phyloP scores from a whole-genome alignment of 2,329 filamentous ascomycete genomes.

The Diaporthe sp. region DNA sequence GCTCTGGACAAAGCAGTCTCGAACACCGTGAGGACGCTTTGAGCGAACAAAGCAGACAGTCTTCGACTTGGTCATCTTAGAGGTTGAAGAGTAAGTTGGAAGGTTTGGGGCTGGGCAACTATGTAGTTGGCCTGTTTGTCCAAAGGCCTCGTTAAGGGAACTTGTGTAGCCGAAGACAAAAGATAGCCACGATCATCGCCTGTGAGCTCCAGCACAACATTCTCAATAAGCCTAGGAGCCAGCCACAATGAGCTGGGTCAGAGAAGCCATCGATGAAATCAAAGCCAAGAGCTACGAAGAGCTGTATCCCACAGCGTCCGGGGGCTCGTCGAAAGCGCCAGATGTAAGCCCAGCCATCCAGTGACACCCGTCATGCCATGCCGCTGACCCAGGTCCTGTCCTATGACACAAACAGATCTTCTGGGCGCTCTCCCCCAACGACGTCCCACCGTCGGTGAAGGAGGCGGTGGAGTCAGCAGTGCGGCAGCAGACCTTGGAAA shows the following conservation, averaged over 20 bases:
- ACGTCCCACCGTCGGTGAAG: not conserved
- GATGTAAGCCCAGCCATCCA: conserved; percentile 9
- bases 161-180: not conserved
- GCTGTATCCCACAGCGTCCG: conserved; percentile 26
- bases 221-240: rapidly evolving
- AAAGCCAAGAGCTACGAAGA: conserved; percentile 16
- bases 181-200: not conserved
- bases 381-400: not conserved
- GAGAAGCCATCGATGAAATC: not conserved
- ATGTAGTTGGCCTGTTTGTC: not conserved
- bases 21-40: not conserved
- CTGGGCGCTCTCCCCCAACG: conserved; percentile 28
- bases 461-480: conserved; percentile 16
- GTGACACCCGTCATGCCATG: no score
- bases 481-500: not conserved
- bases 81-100: not conserved
- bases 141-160: rapidly evolving
- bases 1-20: not conserved
- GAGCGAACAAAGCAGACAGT: not conserved
- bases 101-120: not conserved
- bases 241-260: conserved; percentile 31
- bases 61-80: rapidly evolving
- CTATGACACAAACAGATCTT: not conserved
- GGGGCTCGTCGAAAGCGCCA: conserved; percentile 5
- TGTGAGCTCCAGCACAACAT: not conserved